Evolutionary conservation across 2,329 filamentous ascomycete species (phyloP), one percentile per base, ranked within the genome.

Genomic region (Verruconis gallopava): DNA sequence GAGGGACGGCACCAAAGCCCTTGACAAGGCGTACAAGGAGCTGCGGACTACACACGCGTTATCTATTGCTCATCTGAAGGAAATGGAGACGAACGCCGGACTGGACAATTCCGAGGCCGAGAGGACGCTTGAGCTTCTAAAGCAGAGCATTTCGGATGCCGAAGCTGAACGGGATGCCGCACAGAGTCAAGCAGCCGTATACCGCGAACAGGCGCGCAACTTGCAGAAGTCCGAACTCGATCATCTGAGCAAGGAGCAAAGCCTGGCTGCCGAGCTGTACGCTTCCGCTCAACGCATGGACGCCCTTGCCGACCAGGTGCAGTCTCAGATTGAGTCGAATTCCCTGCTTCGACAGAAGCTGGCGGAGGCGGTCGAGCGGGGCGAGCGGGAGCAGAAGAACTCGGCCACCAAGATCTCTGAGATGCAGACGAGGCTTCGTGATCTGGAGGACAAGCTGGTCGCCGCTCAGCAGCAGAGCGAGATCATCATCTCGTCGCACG

Each of bases 391-490:
- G 52, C 88, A 93, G 57, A 79, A 79, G 53, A 66, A 77, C 46
- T 93, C 86, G 47, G 82, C 82, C 12, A 71, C 77, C 40, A 81
- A 84, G 53, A 94, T 98, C 57, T 84, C 84, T 44, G 72, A 78
- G 42, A 75, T 96, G 57, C 88, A 96, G 58, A 73, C 73, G 47
- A 81, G 79, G 44, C 78, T 98, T 44, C 85, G 82, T 52, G 63
- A 67, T 13, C 75, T 95, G 39, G 91, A 96, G 57, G 88, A 96
- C 47, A 76, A 81, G 51, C 74, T 98, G 17, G 71, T 93, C 42
- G 65, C 75, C 15, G 85, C 89, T 2, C 89, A 96, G 59, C 79
- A 85, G 44, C 75, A 81, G 15, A 89, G 85, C 1, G 91, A 98
- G 57, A 86, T 89, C 38, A 79, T 79, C 30, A 76, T 96, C 44